Conservation (phyloP, 306 rosid species). For the Biancaea sappan region DNA sequence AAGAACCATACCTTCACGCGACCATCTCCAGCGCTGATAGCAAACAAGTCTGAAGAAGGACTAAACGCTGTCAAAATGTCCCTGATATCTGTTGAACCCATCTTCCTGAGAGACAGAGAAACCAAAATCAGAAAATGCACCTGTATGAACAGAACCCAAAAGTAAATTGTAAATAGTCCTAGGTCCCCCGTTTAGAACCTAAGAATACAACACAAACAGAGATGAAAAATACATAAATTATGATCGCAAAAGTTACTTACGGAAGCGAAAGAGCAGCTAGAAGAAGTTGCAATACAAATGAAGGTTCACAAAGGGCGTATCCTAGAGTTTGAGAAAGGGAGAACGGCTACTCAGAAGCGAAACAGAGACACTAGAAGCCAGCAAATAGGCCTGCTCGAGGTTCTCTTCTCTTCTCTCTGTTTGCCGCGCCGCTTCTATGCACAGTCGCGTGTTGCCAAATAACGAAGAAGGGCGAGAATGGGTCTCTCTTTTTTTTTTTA, state of each 20-base stretch:
- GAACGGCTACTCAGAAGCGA: not conserved
- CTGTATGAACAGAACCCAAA: not conserved
- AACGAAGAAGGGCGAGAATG: not conserved
- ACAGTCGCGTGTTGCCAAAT: not conserved
- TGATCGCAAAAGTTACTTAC: not conserved
- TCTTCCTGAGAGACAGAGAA: conserved; percentile 26
- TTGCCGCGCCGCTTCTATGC: not conserved
- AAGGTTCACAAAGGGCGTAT: not conserved
- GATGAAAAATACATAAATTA: not conserved
- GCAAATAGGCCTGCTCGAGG: not conserved
- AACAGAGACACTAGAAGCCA: not conserved
- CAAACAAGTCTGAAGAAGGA: conserved; percentile 75
- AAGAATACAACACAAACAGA: not conserved
- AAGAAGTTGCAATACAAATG: not conserved
- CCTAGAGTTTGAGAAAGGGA: not conserved
- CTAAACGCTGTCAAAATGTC: conserved; percentile 76
- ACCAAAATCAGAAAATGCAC: not conserved
- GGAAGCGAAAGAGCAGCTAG: not conserved
- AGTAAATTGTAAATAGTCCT: not conserved
- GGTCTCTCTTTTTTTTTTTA: too few relatives aligned
- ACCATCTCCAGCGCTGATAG: conserved; percentile 86
- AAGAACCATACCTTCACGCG: conserved; percentile 68
- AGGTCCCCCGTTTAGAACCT: not conserved
- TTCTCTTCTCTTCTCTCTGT: not conserved
- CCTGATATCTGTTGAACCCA: conserved; percentile 64